These are phyloP conservation scores for Udeniomyces megalosporus DNA, from an alignment of 768 basidiomycete genomes.

Conservation along the genomic window DNA sequence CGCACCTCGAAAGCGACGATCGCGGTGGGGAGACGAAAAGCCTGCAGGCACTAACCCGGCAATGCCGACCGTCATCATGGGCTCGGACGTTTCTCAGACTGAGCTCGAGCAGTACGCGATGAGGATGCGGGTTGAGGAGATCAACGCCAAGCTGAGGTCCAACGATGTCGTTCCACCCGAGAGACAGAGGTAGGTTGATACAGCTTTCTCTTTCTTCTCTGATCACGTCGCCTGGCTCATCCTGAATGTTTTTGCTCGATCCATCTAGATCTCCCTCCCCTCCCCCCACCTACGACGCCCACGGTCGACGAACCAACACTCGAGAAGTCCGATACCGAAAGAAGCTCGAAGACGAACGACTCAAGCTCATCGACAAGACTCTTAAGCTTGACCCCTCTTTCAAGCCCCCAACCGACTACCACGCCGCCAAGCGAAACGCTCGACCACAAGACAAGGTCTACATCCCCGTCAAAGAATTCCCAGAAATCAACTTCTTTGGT, in stretches of 20 bases:
- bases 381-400: constrained; percentile 98
- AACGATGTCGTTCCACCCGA: constrained; percentile 95
- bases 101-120: constrained; percentile 98
- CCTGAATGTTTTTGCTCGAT: not conserved
- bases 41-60: constrained; percentile 61
- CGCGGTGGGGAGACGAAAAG: constrained; percentile 92
- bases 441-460: constrained; percentile 96
- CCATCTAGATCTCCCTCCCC: constrained; percentile 74
- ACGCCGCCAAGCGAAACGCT: constrained; percentile 81
- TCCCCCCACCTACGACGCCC: constrained; percentile 90
- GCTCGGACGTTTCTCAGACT: constrained; percentile 68
- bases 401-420: constrained; percentile 91
- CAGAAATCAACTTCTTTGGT: constrained; percentile 99
- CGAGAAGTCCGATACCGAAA: constrained; percentile 96
- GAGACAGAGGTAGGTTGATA: constrained; percentile 50
- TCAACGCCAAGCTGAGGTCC: constrained; percentile 79
- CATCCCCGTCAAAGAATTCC: constrained; percentile 98
- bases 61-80: constrained; percentile 77
- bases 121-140: constrained; percentile 88
- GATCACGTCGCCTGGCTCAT: not conserved
- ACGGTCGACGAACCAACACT: constrained; percentile 95
- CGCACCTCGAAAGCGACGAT: constrained; percentile 82
- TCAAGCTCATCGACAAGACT: constrained; percentile 81
- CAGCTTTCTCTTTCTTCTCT: not conserved
- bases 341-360: constrained; percentile 50